Percentiles rank a stretch among this genome's conserved stretches.
These are phyloP conservation scores for Lithohypha guttulata DNA, from an alignment of 2,329 filamentous ascomycete genomes.

Conservation along the genomic window DNA sequence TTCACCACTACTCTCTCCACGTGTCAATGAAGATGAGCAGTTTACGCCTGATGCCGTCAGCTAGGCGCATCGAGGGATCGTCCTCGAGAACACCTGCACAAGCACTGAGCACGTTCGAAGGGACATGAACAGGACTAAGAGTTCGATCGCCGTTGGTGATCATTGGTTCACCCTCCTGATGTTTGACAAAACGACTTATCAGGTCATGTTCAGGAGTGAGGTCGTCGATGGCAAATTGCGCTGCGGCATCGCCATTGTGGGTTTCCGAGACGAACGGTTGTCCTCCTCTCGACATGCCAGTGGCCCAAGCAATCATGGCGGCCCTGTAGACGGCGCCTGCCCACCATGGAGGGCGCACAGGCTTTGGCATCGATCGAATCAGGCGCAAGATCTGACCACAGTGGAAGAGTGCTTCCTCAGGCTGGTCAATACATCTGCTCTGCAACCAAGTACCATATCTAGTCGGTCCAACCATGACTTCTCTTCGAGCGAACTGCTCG, in stretches of 20 bases:
- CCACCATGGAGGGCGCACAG: slow-evolving; percentile 59
- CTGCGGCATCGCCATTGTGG: slow-evolving; percentile 24
- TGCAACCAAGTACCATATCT: slow-evolving; percentile 46
- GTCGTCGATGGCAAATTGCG: slow-evolving; percentile 41
- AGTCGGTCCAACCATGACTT: slow-evolving; percentile 46
- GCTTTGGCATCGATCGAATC: slow-evolving; percentile 48
- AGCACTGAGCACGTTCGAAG: slow-evolving; percentile 39
- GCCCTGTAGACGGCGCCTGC: slow-evolving; percentile 59
- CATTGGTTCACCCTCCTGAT: slow-evolving; percentile 43
- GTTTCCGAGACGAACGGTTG: slow-evolving; percentile 26
- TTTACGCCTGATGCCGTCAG: slow-evolving; percentile 45
- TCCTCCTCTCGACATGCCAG: slow-evolving; percentile 45
- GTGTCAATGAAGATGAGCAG: slow-evolving; percentile 32
- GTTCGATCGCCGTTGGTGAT: slow-evolving; percentile 42
- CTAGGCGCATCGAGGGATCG: slow-evolving; percentile 41
- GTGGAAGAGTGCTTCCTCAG: slow-evolving; percentile 55
- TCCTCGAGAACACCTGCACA: slow-evolving; percentile 45
- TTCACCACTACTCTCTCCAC: too few species aligned
- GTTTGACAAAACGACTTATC: slow-evolving; percentile 42
- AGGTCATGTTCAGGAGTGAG: slow-evolving; percentile 41
- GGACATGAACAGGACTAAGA: slow-evolving; percentile 37
- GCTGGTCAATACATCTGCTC: slow-evolving; percentile 53
- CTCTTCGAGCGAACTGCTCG: slow-evolving; percentile 53
- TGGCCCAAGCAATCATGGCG: slow-evolving; percentile 51
- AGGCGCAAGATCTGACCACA: slow-evolving; percentile 56